A percentile compares a stretch with the other conserved stretches of the same genome.
These are phyloP conservation scores for Miscanthus lutarioriparius DNA, from an alignment of 176 grass and related monocot species.

Conservation along the genomic window DNA sequence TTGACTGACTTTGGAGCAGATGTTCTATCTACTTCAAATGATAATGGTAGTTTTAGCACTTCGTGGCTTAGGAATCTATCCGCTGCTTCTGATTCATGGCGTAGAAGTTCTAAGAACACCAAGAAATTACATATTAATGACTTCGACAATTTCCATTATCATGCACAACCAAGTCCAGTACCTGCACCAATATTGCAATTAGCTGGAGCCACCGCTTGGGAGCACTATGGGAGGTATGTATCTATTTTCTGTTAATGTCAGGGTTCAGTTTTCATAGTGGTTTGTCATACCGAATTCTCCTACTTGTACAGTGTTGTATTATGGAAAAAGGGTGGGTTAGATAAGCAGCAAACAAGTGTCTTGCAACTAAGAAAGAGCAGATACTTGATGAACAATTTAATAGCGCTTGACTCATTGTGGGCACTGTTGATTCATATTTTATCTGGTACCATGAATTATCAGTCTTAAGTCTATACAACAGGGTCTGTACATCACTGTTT, in stretches of 20 bases:
- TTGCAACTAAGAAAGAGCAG: slow-evolving; percentile 26
- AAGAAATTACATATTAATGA: slow-evolving; percentile 62
- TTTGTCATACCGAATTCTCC: neutral
- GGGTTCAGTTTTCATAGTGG: neutral
- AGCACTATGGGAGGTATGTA: slow-evolving; percentile 89
- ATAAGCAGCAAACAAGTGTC: slow-evolving; percentile 8
- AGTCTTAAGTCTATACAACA: neutral
- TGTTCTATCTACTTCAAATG: slow-evolving; percentile 63
- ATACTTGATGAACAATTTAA: neutral
- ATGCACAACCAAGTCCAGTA: slow-evolving; percentile 81
- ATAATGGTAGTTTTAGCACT: slow-evolving; percentile 94
- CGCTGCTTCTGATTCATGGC: slow-evolving; percentile 43
- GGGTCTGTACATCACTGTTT: neutral
- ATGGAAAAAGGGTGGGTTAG: neutral
- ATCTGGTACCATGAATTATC: neutral
- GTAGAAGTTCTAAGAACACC: slow-evolving; percentile 35
- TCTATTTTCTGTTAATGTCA: slow-evolving; percentile 36
- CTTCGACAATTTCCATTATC: slow-evolving; percentile 77
- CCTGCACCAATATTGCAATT: slow-evolving; percentile 83
- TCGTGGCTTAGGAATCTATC: slow-evolving; percentile 85
- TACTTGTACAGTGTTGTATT: neutral
- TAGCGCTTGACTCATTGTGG: neutral
- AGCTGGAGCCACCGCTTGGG: slow-evolving; percentile 90
- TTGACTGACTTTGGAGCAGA: slow-evolving; percentile 83
- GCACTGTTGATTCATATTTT: slow-evolving; percentile 1